Base-by-base conservation (phyloP, 2,329 filamentous ascomycete genomes). In the Microcyclospora pomicola region DNA sequence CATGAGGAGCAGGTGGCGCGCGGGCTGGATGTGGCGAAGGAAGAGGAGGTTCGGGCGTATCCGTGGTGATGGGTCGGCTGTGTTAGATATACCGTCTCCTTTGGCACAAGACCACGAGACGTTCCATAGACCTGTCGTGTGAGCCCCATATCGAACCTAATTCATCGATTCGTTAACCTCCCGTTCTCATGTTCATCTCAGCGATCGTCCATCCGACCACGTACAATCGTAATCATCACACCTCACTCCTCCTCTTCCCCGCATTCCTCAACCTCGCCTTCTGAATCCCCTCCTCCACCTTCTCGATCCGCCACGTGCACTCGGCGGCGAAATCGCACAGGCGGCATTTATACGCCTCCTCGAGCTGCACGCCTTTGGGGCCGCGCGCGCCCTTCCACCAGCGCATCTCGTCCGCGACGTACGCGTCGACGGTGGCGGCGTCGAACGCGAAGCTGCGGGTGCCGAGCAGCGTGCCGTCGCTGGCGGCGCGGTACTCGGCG, bases 341-440 rank as follows among this genome's bases (percentile, higher is more conserved):
- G 14, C 75, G 66, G 56, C 88, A 96, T 58, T 95, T 96, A 61
- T 80, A 93, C 0, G 84, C 82, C 49, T 95, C 87, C 51, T 87
- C 79, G 6, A 92, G 71, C 6, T 74, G 69, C 2, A 95, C 87
- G 0, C 88, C 88, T 6, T 69, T 68, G 0, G 86, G 75, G 35
- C 71, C 62, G 12, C 87, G 66, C 49, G 80, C 67, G 1, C 87
- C 88, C 27, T 73, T 75, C 88, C 88, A 96, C 85, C 85, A 95
- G n/a, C 68, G 58, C 72, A 95, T 75, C 45, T 82, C 78, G 2
- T 74, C 68, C 0, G 62, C 54, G 2, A 94, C 56, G 53, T 92
- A 92, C 1, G 59, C 60, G 9, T 78, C 69, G 32, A 95, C 63
- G 2, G 67, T 67, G 1, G 65, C 57, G 0, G 70, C 64, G 39